phyloP scores from a whole-genome alignment of 2,329 filamentous ascomycete genomes.

The Trichothecium sympodiale region DNA sequence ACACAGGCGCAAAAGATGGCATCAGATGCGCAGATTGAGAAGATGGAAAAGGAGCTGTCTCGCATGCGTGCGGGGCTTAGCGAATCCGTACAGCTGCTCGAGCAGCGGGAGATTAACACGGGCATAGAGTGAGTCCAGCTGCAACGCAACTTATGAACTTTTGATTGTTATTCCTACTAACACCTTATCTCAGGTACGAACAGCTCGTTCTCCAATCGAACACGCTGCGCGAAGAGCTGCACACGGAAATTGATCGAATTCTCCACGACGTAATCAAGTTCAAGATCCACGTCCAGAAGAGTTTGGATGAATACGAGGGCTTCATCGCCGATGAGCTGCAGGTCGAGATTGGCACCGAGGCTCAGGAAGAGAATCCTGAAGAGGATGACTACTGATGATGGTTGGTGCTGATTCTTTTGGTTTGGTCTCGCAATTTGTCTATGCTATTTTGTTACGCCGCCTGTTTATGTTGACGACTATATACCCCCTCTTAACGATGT shows the following conservation, averaged over 20 bases:
- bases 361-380: too few relatives aligned
- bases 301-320: slow-evolving; percentile 84
- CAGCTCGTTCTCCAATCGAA: slow-evolving; percentile 79
- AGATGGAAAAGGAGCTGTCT: slow-evolving; percentile 96
- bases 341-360: slow-evolving; percentile 59
- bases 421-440: too few relatives aligned
- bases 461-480: too few relatives aligned
- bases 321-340: slow-evolving; percentile 93
- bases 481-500: too few relatives aligned
- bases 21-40: slow-evolving; percentile 89
- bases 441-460: too few relatives aligned
- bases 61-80: slow-evolving; percentile 77
- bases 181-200: slow-evolving; percentile 59
- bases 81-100: slow-evolving; percentile 82
- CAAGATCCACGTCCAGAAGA: slow-evolving; percentile 93
- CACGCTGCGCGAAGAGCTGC: slow-evolving; percentile 85
- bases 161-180: too few relatives aligned
- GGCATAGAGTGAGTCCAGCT: slow-evolving; percentile 92
- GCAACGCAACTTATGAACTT: too few relatives aligned
- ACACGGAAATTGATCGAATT: slow-evolving; percentile 92
- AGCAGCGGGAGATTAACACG: slow-evolving; percentile 91
- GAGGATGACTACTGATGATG: too few relatives aligned
- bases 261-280: slow-evolving; percentile 96
- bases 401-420: too few relatives aligned
- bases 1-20: slow-evolving; percentile 80